Evolutionary conservation across 208 protist species (phyloP).

Genomic region (Leishmania major): DNA sequence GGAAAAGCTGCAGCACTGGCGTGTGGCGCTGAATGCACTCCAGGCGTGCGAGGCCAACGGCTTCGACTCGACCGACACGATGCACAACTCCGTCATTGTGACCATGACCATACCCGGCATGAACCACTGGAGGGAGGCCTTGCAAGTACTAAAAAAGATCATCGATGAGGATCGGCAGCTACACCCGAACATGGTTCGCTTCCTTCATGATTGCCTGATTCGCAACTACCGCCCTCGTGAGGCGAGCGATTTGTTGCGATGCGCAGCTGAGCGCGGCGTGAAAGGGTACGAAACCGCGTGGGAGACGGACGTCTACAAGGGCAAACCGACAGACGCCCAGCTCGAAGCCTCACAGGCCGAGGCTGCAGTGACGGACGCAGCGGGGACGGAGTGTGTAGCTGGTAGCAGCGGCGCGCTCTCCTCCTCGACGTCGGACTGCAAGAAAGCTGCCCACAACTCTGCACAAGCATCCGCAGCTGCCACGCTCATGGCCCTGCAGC

Average conservation of each 20-base stretch:
- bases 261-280: conserved; percentile 74
- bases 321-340: conserved; percentile 50
- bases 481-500: conserved; percentile 59
- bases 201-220: conserved; percentile 89
- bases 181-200: conserved; percentile 86
- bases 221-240: conserved; percentile 82
- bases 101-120: conserved; percentile 88
- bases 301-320: conserved; percentile 83
- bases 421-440: neutral
- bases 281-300: conserved; percentile 83
- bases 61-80: conserved; percentile 91
- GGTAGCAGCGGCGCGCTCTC: neutral
- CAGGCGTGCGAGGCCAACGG: conserved; percentile 88
- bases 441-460: conserved; percentile 5
- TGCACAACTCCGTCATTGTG: conserved; percentile 92
- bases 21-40: conserved; percentile 85
- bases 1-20: conserved; percentile 91
- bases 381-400: too few species aligned
- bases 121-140: conserved; percentile 84
- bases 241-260: conserved; percentile 74
- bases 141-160: conserved; percentile 73
- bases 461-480: conserved; percentile 39
- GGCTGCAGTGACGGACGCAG: neutral
- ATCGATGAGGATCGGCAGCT: conserved; percentile 77
- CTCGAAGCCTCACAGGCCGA: conserved; percentile 27